These are phyloP conservation scores for Mycena filopes DNA, from an alignment of 768 basidiomycete species.

Conservation along the genomic window DNA sequence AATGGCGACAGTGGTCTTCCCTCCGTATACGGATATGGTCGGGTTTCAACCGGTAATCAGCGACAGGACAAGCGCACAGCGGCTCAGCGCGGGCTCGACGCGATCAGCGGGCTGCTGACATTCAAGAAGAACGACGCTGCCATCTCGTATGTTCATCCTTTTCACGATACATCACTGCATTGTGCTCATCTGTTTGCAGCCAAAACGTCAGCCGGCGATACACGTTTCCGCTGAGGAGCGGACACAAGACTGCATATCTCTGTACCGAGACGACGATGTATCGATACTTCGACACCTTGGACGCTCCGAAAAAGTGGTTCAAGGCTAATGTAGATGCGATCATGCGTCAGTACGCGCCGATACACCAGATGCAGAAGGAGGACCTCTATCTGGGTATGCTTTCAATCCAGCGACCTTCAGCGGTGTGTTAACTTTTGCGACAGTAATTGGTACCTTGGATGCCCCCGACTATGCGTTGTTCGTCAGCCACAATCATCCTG, in stretches of 20 bases:
- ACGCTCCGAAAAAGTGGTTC: constrained; percentile 80
- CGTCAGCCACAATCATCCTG: constrained; percentile 70
- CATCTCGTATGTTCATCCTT: constrained; percentile 54
- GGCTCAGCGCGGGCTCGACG: constrained; percentile 68
- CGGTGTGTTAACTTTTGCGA: neutral
- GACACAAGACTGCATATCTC: constrained; percentile 74
- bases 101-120: constrained; percentile 58
- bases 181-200: constrained; percentile 39
- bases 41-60: constrained; percentile 56
- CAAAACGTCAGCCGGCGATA: constrained; percentile 62
- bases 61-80: constrained; percentile 68
- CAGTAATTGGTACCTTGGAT: constrained; percentile 76
- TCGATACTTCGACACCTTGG: constrained; percentile 70
- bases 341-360: constrained; percentile 61
- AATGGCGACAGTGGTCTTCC: constrained; percentile 61
- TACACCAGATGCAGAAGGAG: constrained; percentile 64
- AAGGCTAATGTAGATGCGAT: constrained; percentile 73
- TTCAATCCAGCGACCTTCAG: neutral
- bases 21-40: constrained; percentile 73
- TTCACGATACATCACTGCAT: neutral
- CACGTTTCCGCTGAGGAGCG: constrained; percentile 67
- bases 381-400: constrained; percentile 64
- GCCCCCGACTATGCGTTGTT: constrained; percentile 80
- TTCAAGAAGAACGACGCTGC: constrained; percentile 51
- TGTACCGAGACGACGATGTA: constrained; percentile 78